Evolutionary conservation across 257 asterid genomes (phyloP).

Genomic region (Lithospermum erythrorhizon): DNA sequence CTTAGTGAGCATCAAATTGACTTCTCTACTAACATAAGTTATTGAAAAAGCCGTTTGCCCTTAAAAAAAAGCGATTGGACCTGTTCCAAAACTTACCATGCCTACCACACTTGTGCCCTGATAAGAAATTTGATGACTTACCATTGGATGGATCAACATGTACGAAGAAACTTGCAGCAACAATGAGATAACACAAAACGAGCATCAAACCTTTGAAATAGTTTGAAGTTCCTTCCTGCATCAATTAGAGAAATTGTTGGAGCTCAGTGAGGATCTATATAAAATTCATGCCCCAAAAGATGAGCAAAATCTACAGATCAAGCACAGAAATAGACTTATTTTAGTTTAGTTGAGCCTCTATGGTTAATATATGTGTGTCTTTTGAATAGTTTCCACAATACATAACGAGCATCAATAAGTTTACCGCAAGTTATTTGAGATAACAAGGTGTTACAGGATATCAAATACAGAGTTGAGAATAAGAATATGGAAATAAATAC

Average conservation of each 20-base stretch:
- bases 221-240: slow-evolving; percentile 53
- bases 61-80: background rate
- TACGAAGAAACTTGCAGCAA: slow-evolving; percentile 48
- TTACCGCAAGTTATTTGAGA: too few relatives aligned
- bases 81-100: background rate
- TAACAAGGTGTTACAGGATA: too few relatives aligned
- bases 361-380: too few relatives aligned
- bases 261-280: background rate
- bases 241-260: background rate
- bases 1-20: too few relatives aligned
- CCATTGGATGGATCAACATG: slow-evolving; percentile 46
- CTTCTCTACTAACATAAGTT: background rate
- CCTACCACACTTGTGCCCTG: background rate
- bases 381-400: too few relatives aligned
- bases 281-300: too few relatives aligned
- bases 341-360: too few relatives aligned
- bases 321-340: too few relatives aligned
- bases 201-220: slow-evolving; percentile 53
- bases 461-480: too few relatives aligned
- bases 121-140: slow-evolving; percentile 17
- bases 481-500: too few relatives aligned
- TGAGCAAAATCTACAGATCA: too few relatives aligned
- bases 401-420: too few relatives aligned
- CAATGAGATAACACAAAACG: slow-evolving; percentile 50
- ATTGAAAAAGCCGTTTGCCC: background rate